phyloP scores from a whole-genome alignment of 306 rosid genomes.

The Hippophae tibetana region DNA sequence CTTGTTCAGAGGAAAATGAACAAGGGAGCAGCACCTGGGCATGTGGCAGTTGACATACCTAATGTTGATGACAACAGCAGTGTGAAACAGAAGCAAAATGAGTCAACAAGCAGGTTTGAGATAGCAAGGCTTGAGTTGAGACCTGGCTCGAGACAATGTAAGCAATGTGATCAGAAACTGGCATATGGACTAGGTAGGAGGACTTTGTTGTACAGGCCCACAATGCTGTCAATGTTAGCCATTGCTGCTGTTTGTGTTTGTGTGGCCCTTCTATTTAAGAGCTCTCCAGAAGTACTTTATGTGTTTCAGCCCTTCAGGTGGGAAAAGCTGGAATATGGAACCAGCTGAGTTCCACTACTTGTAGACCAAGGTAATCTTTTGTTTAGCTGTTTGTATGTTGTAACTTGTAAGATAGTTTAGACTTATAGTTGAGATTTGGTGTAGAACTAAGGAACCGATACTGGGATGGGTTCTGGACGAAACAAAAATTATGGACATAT shows the following conservation, averaged over 20 bases:
- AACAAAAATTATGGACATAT: too few relatives aligned
- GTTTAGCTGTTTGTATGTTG: not conserved
- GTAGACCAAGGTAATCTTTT: not conserved
- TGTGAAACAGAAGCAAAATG: not conserved
- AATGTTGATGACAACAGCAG: not conserved
- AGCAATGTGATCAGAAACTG: constrained; percentile 41
- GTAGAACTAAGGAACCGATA: too few relatives aligned
- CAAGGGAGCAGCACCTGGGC: constrained; percentile 33
- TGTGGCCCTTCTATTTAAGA: constrained; percentile 77
- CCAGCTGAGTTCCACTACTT: constrained; percentile 28
- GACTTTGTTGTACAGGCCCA: constrained; percentile 60
- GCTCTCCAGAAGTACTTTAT: constrained; percentile 58
- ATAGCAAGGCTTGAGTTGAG: constrained; percentile 29
- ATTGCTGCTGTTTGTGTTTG: constrained; percentile 88
- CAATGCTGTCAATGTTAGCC: constrained; percentile 73
- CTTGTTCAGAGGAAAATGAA: constrained; percentile 52
- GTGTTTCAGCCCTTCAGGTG: constrained; percentile 72
- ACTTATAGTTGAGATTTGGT: too few relatives aligned
- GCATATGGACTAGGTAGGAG: constrained; percentile 26
- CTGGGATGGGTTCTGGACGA: too few relatives aligned
- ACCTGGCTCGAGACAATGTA: constrained; percentile 22
- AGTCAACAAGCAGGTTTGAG: constrained; percentile 32
- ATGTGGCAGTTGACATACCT: constrained; percentile 65
- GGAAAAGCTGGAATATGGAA: constrained; percentile 64
- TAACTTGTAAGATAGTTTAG: not conserved